phyloP scores from a whole-genome alignment of 2,329 filamentous ascomycete species.

The Epicoccum nigrum region DNA sequence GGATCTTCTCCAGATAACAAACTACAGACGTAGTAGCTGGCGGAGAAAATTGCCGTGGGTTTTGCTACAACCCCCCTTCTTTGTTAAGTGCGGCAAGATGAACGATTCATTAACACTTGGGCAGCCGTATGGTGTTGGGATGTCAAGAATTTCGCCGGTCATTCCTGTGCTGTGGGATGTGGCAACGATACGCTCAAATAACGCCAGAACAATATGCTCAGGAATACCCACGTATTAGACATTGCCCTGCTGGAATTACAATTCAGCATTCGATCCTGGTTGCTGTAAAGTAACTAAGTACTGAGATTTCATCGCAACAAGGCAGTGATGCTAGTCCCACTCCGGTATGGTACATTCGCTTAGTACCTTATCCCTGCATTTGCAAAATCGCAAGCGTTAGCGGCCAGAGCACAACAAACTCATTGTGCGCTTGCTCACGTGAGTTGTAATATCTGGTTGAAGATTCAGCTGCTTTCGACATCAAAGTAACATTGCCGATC shows the following conservation, averaged over 20 bases:
- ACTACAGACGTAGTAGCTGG: conserved; percentile 6
- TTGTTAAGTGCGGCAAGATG: conserved; percentile 1
- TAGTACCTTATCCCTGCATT: not conserved
- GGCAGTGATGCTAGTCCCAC: not conserved
- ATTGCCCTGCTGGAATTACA: too few species aligned
- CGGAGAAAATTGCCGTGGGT: conserved; percentile 10
- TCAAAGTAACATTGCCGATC: not conserved
- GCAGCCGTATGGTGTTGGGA: conserved; percentile 6
- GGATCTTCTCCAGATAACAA: conserved; percentile 11
- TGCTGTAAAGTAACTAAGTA: too few species aligned
- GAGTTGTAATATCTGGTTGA: not conserved
- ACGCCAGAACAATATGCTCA: not conserved
- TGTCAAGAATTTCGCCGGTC: conserved; percentile 12
- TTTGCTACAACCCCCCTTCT: too few species aligned
- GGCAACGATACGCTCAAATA: conserved; percentile 7
- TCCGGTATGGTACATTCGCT: conserved; percentile 1
- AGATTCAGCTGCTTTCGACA: not conserved
- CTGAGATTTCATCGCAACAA: too few species aligned
- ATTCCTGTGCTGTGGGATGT: conserved; percentile 1
- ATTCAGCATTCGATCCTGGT: too few species aligned
- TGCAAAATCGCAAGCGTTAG: conserved; percentile 12
- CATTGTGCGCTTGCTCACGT: conserved; percentile 8
- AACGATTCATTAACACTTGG: not conserved
- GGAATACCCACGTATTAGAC: too few species aligned
- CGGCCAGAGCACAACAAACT: not conserved